A percentile compares a stretch with the other conserved stretches of the same genome.
Evolutionary conservation across 2,329 filamentous ascomycete species (phyloP).

Genomic region (Epichloe sp.): DNA sequence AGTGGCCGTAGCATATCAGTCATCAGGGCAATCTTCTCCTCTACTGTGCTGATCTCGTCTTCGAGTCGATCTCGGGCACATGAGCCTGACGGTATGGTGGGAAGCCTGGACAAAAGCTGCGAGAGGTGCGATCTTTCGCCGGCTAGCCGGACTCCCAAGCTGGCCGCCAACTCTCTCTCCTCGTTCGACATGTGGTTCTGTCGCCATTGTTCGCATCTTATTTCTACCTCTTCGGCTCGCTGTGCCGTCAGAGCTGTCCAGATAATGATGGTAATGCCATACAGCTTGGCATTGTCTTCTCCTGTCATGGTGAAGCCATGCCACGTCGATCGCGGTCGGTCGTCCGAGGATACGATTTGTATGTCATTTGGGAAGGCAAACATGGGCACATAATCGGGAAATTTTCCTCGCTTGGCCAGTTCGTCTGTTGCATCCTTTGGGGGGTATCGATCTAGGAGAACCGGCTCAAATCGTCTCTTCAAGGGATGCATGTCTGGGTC

Average conservation of each 20-base stretch:
- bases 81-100: conserved; percentile 67
- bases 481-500: conserved; percentile 92
- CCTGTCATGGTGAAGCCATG: conserved; percentile 98
- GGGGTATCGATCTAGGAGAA: conserved; percentile 92
- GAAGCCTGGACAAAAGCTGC: conserved; percentile 70
- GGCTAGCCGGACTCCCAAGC: conserved; percentile 77
- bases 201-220: conserved; percentile 72
- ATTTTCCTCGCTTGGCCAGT: conserved; percentile 63
- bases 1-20: conserved; percentile 87
- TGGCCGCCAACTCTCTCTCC: conserved; percentile 83
- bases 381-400: conserved; percentile 98
- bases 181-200: conserved; percentile 80
- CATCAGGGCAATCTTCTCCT: conserved; percentile 96
- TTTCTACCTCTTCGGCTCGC: conserved; percentile 72
- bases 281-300: conserved; percentile 79
- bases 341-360: conserved; percentile 88
- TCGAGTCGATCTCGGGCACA: conserved; percentile 71
- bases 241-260: conserved; percentile 80
- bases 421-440: conserved; percentile 73
- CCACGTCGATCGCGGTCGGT: conserved; percentile 91
- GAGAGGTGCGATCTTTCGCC: conserved; percentile 82
- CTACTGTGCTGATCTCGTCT: conserved; percentile 87
- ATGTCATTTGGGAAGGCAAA: conserved; percentile 98
- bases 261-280: conserved; percentile 81
- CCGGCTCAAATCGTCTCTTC: conserved; percentile 86